Base-by-base conservation (phyloP, 805 yeast species). In the Saturnispora silvae region DNA sequence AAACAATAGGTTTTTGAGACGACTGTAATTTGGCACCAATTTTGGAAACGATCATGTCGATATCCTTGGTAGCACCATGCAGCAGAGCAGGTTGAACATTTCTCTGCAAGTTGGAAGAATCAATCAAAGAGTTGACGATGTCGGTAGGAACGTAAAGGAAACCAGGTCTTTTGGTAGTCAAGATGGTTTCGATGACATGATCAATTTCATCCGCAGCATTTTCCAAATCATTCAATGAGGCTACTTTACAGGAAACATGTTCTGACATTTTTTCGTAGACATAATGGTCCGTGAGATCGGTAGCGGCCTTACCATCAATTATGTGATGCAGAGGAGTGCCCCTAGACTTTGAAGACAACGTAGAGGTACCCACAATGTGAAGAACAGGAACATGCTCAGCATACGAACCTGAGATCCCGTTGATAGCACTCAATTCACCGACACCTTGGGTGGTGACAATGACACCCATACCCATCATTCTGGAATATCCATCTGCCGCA, bases 401-500 rank as follows among this genome's bases (percentile, higher is more conserved):
- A 61, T 70, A 79, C 0, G 95, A 73, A 35, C 95, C 95, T 23
- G 85, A 67, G 37, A 83, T 62, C 33, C 94, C 95, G 58, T 84
- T 84, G 42, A 84, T 52, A 2, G 94, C 94, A 41, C 85, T 75
- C 44, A 84, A 66, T 55, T 85, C 95, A 40, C 96, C 96, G 14
- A 85, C 96, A 35, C 95, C 96, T 57, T 67, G 82, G 3, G 96
- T 85, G 35, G 87, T 76, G 24, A 71, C 52, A 37, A 69, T 56
- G 16, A 76, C 85, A 37, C 85, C 83, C 5, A 81, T 69, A 14
- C 72, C 68, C 10, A 38, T 40, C 31, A 64, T 64, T 43, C 89
- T 69, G 15, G 92, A 74, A 51, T 83, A 87, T 4, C 96, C 96
- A 56, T 87, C 96, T 6, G 89, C 87, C 4, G 92, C 77, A 54